phyloP scores from a whole-genome alignment of 352 stramenopile genomes.

The Pythium vanterpoolii region DNA sequence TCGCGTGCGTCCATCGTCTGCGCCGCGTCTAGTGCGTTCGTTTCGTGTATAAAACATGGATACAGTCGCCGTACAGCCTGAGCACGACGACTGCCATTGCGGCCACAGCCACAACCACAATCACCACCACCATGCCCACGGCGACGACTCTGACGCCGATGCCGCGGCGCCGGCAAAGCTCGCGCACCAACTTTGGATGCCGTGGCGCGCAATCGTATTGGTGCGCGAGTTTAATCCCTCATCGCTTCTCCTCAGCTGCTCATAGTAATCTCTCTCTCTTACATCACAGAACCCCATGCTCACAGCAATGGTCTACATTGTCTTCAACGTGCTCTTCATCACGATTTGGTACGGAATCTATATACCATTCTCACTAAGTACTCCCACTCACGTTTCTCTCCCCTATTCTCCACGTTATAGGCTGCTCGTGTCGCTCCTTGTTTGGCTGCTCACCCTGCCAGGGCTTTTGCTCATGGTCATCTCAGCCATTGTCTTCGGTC shows the following conservation, averaged over 20 bases:
- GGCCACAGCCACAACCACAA: too few relatives aligned
- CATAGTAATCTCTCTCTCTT: background rate
- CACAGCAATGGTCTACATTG: constrained; percentile 44
- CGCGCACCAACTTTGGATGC: constrained; percentile 69
- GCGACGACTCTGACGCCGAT: background rate
- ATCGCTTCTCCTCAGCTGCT: background rate
- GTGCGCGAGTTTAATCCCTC: constrained; percentile 19
- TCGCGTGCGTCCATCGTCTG: background rate
- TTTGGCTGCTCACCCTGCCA: constrained; percentile 43
- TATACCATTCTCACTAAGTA: background rate
- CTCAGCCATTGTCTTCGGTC: constrained; percentile 23
- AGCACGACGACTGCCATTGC: constrained; percentile 27
- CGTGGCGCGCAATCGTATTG: constrained; percentile 56
- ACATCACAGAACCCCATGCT: constrained; percentile 53
- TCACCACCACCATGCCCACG: constrained; percentile 14
- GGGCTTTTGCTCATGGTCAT: constrained; percentile 41
- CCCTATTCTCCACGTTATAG: constrained; percentile 14
- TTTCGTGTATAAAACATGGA: constrained; percentile 3
- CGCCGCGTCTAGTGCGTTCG: background rate
- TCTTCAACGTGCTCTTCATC: constrained; percentile 62
- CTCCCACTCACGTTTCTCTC: background rate
- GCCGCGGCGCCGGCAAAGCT: constrained; percentile 21
- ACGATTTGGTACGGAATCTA: constrained; percentile 28
- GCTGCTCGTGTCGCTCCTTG: constrained; percentile 47
- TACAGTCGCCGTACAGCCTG: constrained; percentile 23